Evolutionary conservation across 2,329 filamentous ascomycete species (phyloP), one percentile per base, ranked within the genome.

Genomic region (Colletotrichum musicola): DNA sequence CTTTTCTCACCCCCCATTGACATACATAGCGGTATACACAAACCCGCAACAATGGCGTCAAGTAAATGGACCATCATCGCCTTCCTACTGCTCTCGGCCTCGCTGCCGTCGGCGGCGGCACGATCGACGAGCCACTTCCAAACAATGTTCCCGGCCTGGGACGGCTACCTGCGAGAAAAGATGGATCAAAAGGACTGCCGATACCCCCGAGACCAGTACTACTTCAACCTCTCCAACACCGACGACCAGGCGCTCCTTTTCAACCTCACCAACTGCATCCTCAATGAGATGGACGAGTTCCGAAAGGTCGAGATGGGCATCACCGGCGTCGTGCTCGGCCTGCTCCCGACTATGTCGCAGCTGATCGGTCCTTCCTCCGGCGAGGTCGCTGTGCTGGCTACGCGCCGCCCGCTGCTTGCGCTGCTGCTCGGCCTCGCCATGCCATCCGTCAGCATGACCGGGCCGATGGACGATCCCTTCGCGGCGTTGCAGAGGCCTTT

Each of bases 261-360:
- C 27, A 9, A 35, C 30, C 12, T 56, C 2, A 10, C 30, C 53
- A 38, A 56, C 53, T 56, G 53, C 53, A 42, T 56, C 7, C 53
- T 56, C 13, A 18, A 20, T 3, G n/a, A 56, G 12, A 56, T 56
- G 53, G 27, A 30, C 10, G 53, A 56, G 27, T 35, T 56, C 2
- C 53, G 25, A 25, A 56, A 56, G 53, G 35, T 20, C 9, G 53
- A 56, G 53, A 56, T 56, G 53, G 53, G 53, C 16, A 56, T 56
- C 53, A 30, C 30, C 4, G 22, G 25, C 22, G 30, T 56, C 22
- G 18, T 56, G 4, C 25, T 56, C 4, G 53, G 53, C n/a, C 53
- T 56, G 3, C 53, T 56, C 3, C 53, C 53, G 9, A 56, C 53
- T 2, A 56, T 42, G 53, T 13, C 42, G 53, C 53, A 56, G 16